Evolutionary conservation across 768 basidiomycete species (phyloP).

Genomic region (Rubroboletus satanas): DNA sequence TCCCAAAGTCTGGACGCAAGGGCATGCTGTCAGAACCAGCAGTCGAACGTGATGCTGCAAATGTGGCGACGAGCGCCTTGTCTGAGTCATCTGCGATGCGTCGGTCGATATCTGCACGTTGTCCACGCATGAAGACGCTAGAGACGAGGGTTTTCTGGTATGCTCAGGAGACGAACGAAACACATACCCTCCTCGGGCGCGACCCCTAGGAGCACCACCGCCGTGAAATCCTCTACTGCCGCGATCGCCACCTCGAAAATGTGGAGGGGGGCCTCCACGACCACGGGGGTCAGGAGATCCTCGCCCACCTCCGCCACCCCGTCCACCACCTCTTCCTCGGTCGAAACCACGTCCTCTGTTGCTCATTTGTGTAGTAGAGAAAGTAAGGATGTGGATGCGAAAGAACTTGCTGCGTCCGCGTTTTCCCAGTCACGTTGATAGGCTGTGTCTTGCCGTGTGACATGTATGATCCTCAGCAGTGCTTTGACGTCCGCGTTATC

Average conservation of each 20-base stretch:
- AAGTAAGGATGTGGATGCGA: neutral
- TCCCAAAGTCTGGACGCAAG: conserved; percentile 47
- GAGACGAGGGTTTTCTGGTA: neutral
- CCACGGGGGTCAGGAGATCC: conserved; percentile 28
- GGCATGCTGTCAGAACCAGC: conserved; percentile 36
- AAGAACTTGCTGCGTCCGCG: neutral
- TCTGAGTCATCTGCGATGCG: conserved; percentile 47
- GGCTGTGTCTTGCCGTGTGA: conserved; percentile 17
- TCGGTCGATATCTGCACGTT: conserved; percentile 46
- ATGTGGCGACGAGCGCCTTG: conserved; percentile 38
- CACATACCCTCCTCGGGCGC: conserved; percentile 40
- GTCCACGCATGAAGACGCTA: conserved; percentile 40
- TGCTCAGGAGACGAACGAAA: neutral
- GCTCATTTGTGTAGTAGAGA: conserved; percentile 26
- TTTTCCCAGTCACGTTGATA: conserved; percentile 11
- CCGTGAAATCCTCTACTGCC: conserved; percentile 31
- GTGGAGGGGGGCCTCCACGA: conserved; percentile 24
- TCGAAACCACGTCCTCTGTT: conserved; percentile 40
- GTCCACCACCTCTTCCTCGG: conserved; percentile 36
- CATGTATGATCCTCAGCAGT: neutral
- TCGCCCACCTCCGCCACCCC: conserved; percentile 33
- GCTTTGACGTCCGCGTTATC: conserved; percentile 1
- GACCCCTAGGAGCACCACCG: conserved; percentile 28
- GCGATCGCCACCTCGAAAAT: conserved; percentile 28
- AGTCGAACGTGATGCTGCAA: conserved; percentile 25